Evolutionary conservation across 306 rosid genomes (phyloP).

Genomic region (Hylodesmum podocarpum): DNA sequence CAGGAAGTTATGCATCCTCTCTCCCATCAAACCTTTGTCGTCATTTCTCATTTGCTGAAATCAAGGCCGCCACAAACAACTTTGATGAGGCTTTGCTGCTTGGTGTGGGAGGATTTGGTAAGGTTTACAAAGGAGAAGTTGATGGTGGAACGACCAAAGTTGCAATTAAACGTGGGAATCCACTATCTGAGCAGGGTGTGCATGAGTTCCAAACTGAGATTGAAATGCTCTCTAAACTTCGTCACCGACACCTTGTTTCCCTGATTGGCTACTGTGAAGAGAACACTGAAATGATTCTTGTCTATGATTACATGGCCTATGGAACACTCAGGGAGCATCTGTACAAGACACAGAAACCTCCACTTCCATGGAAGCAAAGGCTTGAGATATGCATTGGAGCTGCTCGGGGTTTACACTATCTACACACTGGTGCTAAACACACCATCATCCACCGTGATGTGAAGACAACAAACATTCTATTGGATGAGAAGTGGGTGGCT

Average conservation of each 20-base stretch:
- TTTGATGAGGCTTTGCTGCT: constrained; percentile 85
- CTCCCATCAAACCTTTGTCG: constrained; percentile 95
- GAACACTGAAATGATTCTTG: constrained; percentile 96
- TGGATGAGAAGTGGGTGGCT: constrained; percentile 98
- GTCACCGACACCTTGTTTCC: constrained; percentile 98
- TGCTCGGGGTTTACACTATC: constrained; percentile 97
- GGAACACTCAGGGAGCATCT: constrained; percentile 97
- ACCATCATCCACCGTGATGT: constrained; percentile 98
- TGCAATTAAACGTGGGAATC: constrained; percentile 97
- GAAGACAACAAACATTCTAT: constrained; percentile 93
- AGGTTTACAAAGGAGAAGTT: constrained; percentile 91
- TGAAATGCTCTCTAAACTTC: constrained; percentile 99
- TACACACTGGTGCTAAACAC: constrained; percentile 96
- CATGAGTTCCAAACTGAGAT: constrained; percentile 99
- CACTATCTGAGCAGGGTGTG: constrained; percentile 97
- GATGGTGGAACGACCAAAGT: constrained; percentile 79
- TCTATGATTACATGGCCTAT: constrained; percentile 89
- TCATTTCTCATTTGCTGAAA: constrained; percentile 97
- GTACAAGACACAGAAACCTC: constrained; percentile 96
- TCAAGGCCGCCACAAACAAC: constrained; percentile 85
- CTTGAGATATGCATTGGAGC: constrained; percentile 98
- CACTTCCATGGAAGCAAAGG: constrained; percentile 99
- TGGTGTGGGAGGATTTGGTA: constrained; percentile 99
- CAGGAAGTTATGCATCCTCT: constrained; percentile 86
- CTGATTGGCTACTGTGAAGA: constrained; percentile 96